Conservation (phyloP, 2,329 filamentous ascomycete genomes). For the Fusarium marasasianum region DNA sequence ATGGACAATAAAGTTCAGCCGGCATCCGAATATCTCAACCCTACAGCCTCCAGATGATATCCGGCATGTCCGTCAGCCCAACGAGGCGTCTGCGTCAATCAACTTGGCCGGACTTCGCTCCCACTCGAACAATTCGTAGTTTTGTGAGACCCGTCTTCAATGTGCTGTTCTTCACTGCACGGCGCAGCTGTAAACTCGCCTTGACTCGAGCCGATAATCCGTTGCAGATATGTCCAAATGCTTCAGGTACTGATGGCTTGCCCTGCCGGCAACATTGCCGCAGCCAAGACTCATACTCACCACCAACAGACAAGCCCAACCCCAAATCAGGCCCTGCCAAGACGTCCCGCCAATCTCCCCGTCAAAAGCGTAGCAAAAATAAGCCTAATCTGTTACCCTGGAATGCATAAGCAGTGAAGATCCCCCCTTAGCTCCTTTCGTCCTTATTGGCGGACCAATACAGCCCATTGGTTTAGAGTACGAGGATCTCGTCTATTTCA, state of each 20-base stretch:
- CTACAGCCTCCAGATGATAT: not conserved
- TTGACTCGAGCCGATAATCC: no score
- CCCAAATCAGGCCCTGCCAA: not conserved
- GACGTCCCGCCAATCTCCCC: not conserved
- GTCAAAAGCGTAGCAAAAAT: not conserved
- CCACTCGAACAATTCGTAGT: no score
- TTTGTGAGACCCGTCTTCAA: no score
- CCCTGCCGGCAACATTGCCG: not conserved
- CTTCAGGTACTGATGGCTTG: not conserved
- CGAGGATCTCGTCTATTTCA: not conserved
- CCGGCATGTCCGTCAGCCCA: not conserved
- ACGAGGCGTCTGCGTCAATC: rapidly evolving
- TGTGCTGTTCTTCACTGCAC: no score
- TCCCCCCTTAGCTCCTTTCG: not conserved
- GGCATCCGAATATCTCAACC: not conserved
- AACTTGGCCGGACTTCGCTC: not conserved
- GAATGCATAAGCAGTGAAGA: not conserved
- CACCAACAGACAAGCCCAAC: not conserved
- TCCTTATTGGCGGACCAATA: not conserved
- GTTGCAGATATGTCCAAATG: not conserved
- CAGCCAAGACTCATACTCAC: not conserved
- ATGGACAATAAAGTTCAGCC: not conserved
- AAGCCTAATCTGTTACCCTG: not conserved
- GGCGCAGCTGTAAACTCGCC: no score
- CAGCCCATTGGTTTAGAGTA: not conserved